Percentiles rank a stretch among this genome's conserved stretches.
Evolutionary conservation across 805 yeast genomes (phyloP).

Genomic region (Kodamaea kaohsiungensis): DNA sequence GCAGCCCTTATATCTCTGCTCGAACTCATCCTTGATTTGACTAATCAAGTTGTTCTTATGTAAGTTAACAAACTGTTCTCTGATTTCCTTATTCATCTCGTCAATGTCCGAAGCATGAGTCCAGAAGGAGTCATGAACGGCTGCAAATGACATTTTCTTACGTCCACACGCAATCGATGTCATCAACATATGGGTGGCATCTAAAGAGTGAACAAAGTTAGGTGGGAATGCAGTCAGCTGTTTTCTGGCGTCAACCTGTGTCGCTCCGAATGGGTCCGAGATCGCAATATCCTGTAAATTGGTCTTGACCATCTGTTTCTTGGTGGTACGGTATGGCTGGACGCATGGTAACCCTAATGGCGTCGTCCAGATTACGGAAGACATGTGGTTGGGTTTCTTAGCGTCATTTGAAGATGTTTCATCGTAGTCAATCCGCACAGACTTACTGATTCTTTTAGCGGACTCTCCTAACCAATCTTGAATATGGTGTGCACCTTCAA

Average conservation of each 20-base stretch:
- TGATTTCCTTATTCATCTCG: slow-evolving; percentile 63
- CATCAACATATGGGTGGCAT: slow-evolving; percentile 95
- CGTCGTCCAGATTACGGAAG: slow-evolving; percentile 96
- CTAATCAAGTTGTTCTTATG: slow-evolving; percentile 75
- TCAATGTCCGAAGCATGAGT: slow-evolving; percentile 89
- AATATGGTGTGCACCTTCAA: slow-evolving; percentile 88
- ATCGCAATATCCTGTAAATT: slow-evolving; percentile 86
- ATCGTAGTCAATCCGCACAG: slow-evolving; percentile 66
- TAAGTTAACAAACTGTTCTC: slow-evolving; percentile 77
- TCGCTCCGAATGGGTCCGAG: slow-evolving; percentile 81
- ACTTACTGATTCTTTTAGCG: slow-evolving; percentile 77
- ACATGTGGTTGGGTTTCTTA: slow-evolving; percentile 60
- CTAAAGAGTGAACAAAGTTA: slow-evolving; percentile 89
- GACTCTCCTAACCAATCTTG: slow-evolving; percentile 95
- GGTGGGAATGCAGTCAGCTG: slow-evolving; percentile 96
- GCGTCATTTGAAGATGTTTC: slow-evolving; percentile 21
- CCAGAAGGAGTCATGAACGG: slow-evolving; percentile 98
- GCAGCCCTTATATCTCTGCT: slow-evolving; percentile 72
- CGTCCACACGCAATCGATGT: slow-evolving; percentile 79
- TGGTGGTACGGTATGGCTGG: slow-evolving; percentile 84
- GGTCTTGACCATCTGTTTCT: slow-evolving; percentile 69
- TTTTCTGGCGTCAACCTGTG: slow-evolving; percentile 82
- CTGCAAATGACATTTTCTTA: slow-evolving; percentile 71
- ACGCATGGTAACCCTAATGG: slow-evolving; percentile 95
- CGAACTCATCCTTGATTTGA: slow-evolving; percentile 75